Percentiles rank a stretch among this genome's conserved stretches.
Evolutionary conservation across 2,329 filamentous ascomycete species (phyloP).

Genomic region (Xylariomycetidae sp.): DNA sequence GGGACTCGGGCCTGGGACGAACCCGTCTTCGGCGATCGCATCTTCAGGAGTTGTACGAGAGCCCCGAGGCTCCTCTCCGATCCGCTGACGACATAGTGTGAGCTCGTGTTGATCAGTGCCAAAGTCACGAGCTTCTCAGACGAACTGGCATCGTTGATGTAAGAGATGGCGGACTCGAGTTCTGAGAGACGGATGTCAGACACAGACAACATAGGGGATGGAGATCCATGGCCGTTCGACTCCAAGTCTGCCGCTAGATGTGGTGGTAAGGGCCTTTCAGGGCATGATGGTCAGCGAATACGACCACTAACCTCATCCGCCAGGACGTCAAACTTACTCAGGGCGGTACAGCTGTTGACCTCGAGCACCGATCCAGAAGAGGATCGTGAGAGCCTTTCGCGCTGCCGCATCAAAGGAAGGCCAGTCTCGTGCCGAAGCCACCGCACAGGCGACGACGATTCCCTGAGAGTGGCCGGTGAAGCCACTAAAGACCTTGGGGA

Average conservation of each 20-base stretch:
- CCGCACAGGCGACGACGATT: conserved; percentile 28
- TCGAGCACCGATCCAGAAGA: conserved; percentile 36
- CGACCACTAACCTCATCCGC: too few relatives aligned
- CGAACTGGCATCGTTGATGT: too few relatives aligned
- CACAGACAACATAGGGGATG: too few relatives aligned
- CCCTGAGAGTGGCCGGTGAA: conserved; percentile 35
- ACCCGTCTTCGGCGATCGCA: conserved; percentile 15
- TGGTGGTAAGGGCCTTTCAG: too few relatives aligned
- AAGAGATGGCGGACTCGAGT: too few relatives aligned
- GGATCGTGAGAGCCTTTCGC: conserved; percentile 21
- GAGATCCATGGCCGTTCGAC: too few relatives aligned
- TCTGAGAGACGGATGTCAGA: too few relatives aligned
- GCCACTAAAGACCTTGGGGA: conserved; percentile 18
- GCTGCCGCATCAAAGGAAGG: conserved; percentile 24
- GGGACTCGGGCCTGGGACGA: conserved; percentile 23
- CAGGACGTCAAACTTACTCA: too few relatives aligned
- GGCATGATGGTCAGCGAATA: too few relatives aligned
- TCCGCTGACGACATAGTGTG: conserved; percentile 27
- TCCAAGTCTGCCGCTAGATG: too few relatives aligned
- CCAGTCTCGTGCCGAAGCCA: conserved; percentile 29
- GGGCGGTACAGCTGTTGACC: too few relatives aligned
- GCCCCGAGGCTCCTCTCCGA: conserved; percentile 23
- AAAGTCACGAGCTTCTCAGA: too few relatives aligned
- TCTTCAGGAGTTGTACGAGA: conserved; percentile 20
- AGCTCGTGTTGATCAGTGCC: conserved; percentile 25